Base-by-base conservation (phyloP, 164 flowering plant genomes). In the Paratinospora sagittata region DNA sequence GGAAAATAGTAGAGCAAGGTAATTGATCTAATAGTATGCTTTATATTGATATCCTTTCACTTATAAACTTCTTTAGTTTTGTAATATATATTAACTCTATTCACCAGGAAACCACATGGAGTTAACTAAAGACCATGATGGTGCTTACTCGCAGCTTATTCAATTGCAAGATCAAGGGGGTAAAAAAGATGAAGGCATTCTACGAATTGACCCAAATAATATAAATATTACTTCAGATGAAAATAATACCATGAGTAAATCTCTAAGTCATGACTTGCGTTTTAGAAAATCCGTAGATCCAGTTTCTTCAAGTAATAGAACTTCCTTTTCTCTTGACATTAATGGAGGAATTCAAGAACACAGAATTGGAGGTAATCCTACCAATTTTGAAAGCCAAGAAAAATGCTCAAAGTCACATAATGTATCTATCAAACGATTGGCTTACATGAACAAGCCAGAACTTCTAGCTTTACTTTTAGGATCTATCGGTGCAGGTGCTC, bases 1-100 rank as follows among this genome's bases (percentile, higher is more conserved):
- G 97, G 57, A 85, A 84, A 73, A 73, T 92, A 63, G 82, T 90
- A 16, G 97, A 90, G 79, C 76, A 86, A 83, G 97, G 97, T 87
- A 69, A 57, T 0, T 63, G 2, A 39, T 17, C 23, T 23, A 43
- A 1, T 21, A 14, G 6, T 13, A 14, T 52, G n/a, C 60, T 5
- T 19, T 24, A 8, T 36, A 2, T 49, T 73, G 37, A 47, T 13
- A 64, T 26, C 33, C 34, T 45, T 19, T 6, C 5, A 27, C 24
- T n/a, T n/a, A n/a, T n/a, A n/a, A n/a, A n/a, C n/a, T n/a, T n/a
- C n/a, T n/a, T n/a, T n/a, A n/a, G n/a, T n/a, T n/a, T n/a, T n/a
- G n/a, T 37, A 23, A 2, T 8, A 7, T 69, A 10, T 72, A 36
- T 23, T 0, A 6, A 33, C 55, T 36, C 14, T 52, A 17, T 13